phyloP scores from a whole-genome alignment of 345 rosid species.

The Trapa incisa region DNA sequence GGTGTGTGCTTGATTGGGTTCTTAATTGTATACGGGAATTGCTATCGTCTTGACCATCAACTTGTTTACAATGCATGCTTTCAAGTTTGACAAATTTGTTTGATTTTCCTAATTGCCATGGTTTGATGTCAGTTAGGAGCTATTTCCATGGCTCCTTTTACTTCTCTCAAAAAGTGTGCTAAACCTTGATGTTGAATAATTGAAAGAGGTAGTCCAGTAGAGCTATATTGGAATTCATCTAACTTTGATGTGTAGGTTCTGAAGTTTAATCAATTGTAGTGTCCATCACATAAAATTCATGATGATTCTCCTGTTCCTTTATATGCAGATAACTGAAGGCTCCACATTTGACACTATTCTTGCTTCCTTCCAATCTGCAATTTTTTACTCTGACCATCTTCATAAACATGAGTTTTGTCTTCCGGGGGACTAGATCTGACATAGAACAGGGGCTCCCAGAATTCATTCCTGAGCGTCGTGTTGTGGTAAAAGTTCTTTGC shows the following conservation, averaged over 20 bases:
- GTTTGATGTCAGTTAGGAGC: not conserved
- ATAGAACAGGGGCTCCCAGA: constrained; percentile 64
- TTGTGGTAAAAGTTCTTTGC: constrained; percentile 8
- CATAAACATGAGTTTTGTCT: constrained; percentile 65
- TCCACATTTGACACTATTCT: not conserved
- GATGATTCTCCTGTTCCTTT: not conserved
- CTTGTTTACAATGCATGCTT: not conserved
- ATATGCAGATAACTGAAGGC: not conserved
- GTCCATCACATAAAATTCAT: not conserved
- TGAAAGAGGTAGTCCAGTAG: not conserved
- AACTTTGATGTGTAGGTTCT: not conserved
- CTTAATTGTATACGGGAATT: not conserved
- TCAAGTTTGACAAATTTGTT: not conserved
- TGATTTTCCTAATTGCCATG: not conserved
- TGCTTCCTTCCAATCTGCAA: not conserved
- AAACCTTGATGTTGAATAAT: not conserved
- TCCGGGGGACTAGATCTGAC: constrained; percentile 75
- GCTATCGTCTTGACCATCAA: not conserved
- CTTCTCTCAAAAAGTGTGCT: too few relatives aligned
- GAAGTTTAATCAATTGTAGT: not conserved
- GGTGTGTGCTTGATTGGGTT: not conserved
- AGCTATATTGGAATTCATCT: not conserved
- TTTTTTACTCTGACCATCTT: not conserved
- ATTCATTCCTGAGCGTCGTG: constrained; percentile 53
- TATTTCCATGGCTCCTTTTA: not conserved